Evolutionary conservation across 2,329 filamentous ascomycete genomes (phyloP), one percentile per base, ranked within the genome.

Genomic region (Celoporthe dispersa): DNA sequence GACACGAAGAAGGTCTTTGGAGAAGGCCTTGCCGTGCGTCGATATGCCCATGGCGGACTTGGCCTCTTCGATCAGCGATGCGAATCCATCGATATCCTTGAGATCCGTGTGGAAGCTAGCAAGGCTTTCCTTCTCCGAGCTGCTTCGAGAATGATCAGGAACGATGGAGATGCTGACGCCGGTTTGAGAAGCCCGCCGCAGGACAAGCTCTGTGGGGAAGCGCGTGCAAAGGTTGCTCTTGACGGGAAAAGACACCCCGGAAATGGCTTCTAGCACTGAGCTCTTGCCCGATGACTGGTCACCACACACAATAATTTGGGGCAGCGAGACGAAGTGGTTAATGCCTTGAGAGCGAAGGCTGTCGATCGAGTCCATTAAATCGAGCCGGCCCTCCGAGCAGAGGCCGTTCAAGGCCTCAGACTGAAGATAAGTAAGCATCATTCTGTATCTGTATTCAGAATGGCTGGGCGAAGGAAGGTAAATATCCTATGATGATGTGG

Each of bases 1-100:
- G 63, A 84, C 75, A 3, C 79, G 79, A 6, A 84, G 78, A 1
- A 83, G 76, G 68, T 84, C 80, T 6, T 76, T 75, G 7, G 78
- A 77, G 73, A 84, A 84, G 3, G 75, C 77, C 75, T 9, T 73
- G 70, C 3, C 76, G 73, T 19, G n/a, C 0, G 76, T 72, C 14
- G 74, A 73, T 25, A 86, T 75, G 1, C 84, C 85, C 84, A 89
- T 88, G 19, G 72, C 74, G 6, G 70, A 53, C 65, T 79, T 78
- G 3, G 79, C 79, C 8, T 64, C 68, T n/a, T 79, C 76, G 14
- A 80, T 66, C 37, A 25, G 8, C 44, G 28, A 31, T 59, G 8
- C 59, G 39, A 61, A 51, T 4, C 44, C 6, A 39, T 31, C 16
- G 7, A 5, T 41, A 6, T 14, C 12, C 14, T n/a, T 31, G 22